phyloP scores from a whole-genome alignment of 2,329 filamentous ascomycete genomes.

The Monilinia vaccinii-corymbosi region DNA sequence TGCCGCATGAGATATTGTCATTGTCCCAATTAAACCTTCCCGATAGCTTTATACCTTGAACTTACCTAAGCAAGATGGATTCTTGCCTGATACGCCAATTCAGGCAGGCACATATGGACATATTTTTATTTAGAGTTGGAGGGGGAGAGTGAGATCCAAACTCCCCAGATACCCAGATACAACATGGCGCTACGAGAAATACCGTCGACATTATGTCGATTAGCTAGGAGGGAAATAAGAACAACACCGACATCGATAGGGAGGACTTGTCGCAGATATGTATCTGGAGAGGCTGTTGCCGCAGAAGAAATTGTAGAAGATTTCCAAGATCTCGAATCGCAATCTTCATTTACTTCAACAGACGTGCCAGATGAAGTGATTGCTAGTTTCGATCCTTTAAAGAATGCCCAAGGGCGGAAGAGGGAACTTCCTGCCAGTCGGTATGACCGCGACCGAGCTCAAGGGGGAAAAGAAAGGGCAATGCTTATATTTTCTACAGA shows the following conservation, averaged over 20 bases:
- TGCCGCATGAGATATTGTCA: not conserved
- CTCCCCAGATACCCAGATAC: not conserved
- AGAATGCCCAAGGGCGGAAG: constrained; percentile 33
- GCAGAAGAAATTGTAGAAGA: constrained; percentile 20
- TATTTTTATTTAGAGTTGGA: not conserved
- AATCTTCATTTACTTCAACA: constrained; percentile 34
- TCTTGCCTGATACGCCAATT: not conserved
- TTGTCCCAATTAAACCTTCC: not conserved
- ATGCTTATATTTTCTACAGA: constrained; percentile 38
- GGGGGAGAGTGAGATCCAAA: not conserved
- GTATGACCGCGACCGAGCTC: constrained; percentile 22
- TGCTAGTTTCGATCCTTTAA: constrained; percentile 39
- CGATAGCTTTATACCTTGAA: not conserved
- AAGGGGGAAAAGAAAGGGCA: not conserved
- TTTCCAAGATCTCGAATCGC: constrained; percentile 37
- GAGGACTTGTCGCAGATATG: constrained; percentile 22
- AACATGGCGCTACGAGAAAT: constrained; percentile 29
- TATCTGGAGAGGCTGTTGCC: constrained; percentile 22
- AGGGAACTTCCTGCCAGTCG: constrained; percentile 33
- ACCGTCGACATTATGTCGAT: constrained; percentile 23
- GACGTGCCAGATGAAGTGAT: constrained; percentile 30
- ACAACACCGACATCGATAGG: constrained; percentile 3
- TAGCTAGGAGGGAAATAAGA: constrained; percentile 20
- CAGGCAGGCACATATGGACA: not conserved
- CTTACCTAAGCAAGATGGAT: not conserved